Percentiles rank a stretch among this genome's conserved stretches.
phyloP scores from a whole-genome alignment of 2,329 filamentous ascomycete species.

The Mycosphaerelloides madeirae region DNA sequence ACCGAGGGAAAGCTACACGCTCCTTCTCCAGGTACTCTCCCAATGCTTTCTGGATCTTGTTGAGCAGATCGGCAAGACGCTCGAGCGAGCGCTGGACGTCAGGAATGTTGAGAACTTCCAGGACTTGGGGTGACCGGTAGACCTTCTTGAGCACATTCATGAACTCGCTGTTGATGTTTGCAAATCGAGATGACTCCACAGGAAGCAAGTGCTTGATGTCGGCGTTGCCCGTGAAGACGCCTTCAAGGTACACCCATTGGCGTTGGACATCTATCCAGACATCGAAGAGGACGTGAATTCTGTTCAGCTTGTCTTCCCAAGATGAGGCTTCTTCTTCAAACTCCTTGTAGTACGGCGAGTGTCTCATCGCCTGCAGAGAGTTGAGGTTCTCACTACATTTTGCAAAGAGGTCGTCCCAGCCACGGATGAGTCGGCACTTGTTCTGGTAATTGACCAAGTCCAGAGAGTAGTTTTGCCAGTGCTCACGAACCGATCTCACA shows the following conservation, averaged over 20 bases:
- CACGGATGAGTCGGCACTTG: conserved; percentile 93
- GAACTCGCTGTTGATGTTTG: conserved; percentile 99
- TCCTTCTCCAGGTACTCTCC: conserved; percentile 98
- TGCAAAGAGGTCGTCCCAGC: conserved; percentile 96
- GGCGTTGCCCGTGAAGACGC: conserved; percentile 96
- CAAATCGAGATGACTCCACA: conserved; percentile 92
- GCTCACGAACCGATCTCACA: conserved; percentile 90
- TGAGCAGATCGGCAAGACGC: conserved; percentile 88
- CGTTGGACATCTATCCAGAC: conserved; percentile 99
- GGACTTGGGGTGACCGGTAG: conserved; percentile 88
- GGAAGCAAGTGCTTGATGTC: conserved; percentile 98
- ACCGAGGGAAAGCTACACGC: conserved; percentile 92
- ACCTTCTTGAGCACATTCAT: conserved; percentile 99
- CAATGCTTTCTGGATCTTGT: conserved; percentile 98
- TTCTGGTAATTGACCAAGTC: conserved; percentile 97
- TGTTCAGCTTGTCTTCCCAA: conserved; percentile 97
- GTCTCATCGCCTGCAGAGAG: conserved; percentile 95
- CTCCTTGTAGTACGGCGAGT: conserved; percentile 98
- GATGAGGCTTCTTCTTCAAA: conserved; percentile 95
- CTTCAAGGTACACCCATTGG: conserved; percentile 98
- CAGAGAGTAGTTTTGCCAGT: conserved; percentile 90
- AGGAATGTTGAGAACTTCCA: conserved; percentile 93
- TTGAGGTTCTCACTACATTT: conserved; percentile 98
- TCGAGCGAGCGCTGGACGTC: conserved; percentile 95
- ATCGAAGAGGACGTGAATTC: conserved; percentile 95